These are phyloP conservation scores for Aspergillus saccharolyticus DNA, from an alignment of 495 filamentous ascomycete species.

Conservation along the genomic window DNA sequence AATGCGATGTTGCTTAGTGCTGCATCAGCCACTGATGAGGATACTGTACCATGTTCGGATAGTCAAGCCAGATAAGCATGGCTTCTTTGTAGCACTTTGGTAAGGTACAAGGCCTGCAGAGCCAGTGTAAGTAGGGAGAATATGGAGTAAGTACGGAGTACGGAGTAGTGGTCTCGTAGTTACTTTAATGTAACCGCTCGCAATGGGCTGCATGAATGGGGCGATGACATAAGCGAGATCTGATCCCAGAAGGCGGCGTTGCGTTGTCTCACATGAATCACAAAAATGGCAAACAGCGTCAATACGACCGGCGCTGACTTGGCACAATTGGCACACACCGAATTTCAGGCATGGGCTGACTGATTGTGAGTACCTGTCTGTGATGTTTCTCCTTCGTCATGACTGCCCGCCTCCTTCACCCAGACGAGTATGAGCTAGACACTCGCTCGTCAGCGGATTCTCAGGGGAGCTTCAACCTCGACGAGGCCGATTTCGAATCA, in stretches of 20 bases:
- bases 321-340: no score
- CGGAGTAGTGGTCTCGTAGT: no score
- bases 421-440: conserved; percentile 45
- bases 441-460: conserved; percentile 43
- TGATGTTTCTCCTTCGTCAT: conserved; percentile 25
- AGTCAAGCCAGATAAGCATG: neutral
- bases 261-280: neutral
- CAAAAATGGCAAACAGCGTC: neutral
- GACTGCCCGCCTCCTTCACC: conserved; percentile 38
- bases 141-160: neutral
- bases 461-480: conserved; percentile 43
- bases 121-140: neutral
- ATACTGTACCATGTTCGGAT: neutral
- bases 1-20: neutral
- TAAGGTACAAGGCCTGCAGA: neutral
- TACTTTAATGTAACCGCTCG: no score
- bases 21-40: neutral
- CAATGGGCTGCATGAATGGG: no score
- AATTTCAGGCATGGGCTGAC: conserved; percentile 13
- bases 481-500: conserved; percentile 47
- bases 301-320: neutral
- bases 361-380: neutral
- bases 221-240: neutral
- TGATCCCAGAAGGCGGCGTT: neutral
- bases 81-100: neutral